Base-by-base conservation (phyloP, 495 filamentous ascomycete genomes). In the Hypoxylon trugodes region DNA sequence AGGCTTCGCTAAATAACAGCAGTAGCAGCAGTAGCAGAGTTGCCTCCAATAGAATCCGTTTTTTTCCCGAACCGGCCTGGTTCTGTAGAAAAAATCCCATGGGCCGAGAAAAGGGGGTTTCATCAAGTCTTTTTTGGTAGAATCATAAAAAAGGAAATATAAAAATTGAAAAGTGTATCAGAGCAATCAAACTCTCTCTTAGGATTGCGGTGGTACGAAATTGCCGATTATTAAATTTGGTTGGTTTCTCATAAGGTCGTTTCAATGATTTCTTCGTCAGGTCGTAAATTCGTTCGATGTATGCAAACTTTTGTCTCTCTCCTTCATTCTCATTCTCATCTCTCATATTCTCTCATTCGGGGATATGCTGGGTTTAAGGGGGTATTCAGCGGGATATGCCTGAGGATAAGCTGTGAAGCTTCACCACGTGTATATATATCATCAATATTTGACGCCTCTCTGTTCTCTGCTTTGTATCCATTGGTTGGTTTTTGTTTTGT, bases 361-460 rank as follows among this genome's bases (percentile, higher is more conserved):
- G 68, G 67, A 35, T 35, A 70, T 70, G 68, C 70, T 70, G 45
- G 30, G 45, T 65, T 70, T 61, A 63, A 58, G 61, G 42, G 66
- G 69, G 68, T 69, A 70, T 70, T 70, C 68, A 41, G 68, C 68
- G 70, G 68, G 65, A 73, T 66, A 68, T 72, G 64, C 68, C 70
- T 50, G 51, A 56, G 61, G 68, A 70, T 70, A 70, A 70, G 70
- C 70, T 73, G 79, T 77, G 78, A 82, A 82, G 79, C 79, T 80
- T 76, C 69, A 69, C 73, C 77, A 74, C 74, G 66, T 79, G 76
- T 80, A 79, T 78, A 70, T 73, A 68, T 73, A 73, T 73, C n/a
- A n/a, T n/a, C 69, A 68, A 61, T 61, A 52, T 73, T 65, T 59
- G 70, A 70, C 68, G 64, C 58, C 70, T 68, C 61, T 61, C 57